A percentile compares a stretch with the other conserved stretches of the same genome.
Conservation (phyloP, 495 filamentous ascomycete species). For the Wilcoxina mikolae region DNA sequence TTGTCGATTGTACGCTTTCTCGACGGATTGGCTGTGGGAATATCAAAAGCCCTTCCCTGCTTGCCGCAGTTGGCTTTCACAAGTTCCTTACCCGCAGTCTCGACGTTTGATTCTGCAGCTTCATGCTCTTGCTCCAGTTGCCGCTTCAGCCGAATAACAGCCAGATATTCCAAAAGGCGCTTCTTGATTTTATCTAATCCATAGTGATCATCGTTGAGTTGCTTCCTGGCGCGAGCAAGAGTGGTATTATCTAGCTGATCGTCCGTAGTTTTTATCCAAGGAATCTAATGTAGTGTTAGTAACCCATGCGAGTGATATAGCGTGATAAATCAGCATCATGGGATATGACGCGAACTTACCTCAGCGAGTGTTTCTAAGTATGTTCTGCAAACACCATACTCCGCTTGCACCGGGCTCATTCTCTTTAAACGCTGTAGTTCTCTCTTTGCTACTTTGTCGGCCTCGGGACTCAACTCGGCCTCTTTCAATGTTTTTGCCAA, state of each 20-base stretch:
- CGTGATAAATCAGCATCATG: background rate
- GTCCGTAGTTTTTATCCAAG: conserved; percentile 75
- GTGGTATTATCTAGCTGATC: conserved; percentile 78
- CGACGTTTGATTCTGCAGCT: conserved; percentile 35
- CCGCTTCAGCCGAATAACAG: conserved; percentile 87
- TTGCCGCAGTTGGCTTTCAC: conserved; percentile 4
- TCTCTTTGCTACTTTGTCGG: conserved; percentile 62
- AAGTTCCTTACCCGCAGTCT: conserved; percentile 32
- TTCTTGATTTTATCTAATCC: conserved; percentile 97
- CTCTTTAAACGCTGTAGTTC: conserved; percentile 80
- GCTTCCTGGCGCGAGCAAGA: conserved; percentile 62
- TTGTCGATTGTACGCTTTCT: conserved; percentile 55
- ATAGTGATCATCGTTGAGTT: conserved; percentile 92
- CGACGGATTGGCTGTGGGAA: background rate
- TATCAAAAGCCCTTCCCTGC: background rate
- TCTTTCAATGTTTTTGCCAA: conserved; percentile 73
- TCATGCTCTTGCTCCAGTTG: conserved; percentile 67
- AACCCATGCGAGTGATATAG: background rate
- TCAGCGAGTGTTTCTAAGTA: conserved; percentile 91
- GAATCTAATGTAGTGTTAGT: conserved; percentile 38
- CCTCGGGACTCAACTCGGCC: conserved; percentile 55
- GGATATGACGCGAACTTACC: conserved; percentile 17
- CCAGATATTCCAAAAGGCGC: conserved; percentile 84
- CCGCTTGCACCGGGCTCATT: conserved; percentile 88
- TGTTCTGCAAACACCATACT: conserved; percentile 85